Base-by-base conservation (phyloP, 176 grass and related monocot species). In the Oryza officinalis region DNA sequence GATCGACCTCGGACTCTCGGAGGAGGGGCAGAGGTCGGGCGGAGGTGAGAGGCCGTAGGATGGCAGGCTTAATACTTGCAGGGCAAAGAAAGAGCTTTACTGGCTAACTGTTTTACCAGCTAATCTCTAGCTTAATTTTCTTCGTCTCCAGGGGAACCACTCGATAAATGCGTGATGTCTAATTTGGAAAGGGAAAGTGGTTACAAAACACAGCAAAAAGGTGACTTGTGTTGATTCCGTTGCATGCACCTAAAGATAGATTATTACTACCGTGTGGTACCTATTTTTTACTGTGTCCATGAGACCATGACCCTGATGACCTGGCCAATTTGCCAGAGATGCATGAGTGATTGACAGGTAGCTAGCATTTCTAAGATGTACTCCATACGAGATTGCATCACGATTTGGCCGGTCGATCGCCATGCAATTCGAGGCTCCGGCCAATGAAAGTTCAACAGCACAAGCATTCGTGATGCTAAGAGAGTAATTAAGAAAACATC, bases 211-310 rank as follows among this genome's bases (percentile, higher is more conserved):
- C 54, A 20, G 52, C 54, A 71, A 80, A 76, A 40, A 33, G 52
- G 52, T 5, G 20, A 67, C 22, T 10, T 81, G 8, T 63, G 26
- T 72, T 78, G 17, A 23, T 65, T 59, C 15, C 12, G 15, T 66
- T 46, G 13, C 64, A 47, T 63, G 69, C 41, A 20, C 52, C 88
- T 81, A 82, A 86, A 89, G 32, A 86, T 86, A 85, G 82, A 10
- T 46, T 15, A 17, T 13, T 22, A 4, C 4, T 27, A 14, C 8
- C 31, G 15, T 26, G 47, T 33, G 49, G 25, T 11, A 38, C 11
- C 57, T 61, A 61, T 61, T 61, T 59, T 61, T 25, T 79, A 20
- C 40, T 67, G 25, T 45, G 1, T 78, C 27, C 20, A 28, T 41
- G 38, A 30, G 7, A n/a, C 32, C 35, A 52, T 63, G 49, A 28